phyloP scores from a whole-genome alignment of 2,329 filamentous ascomycete genomes.

The Colletotrichum karsti region DNA sequence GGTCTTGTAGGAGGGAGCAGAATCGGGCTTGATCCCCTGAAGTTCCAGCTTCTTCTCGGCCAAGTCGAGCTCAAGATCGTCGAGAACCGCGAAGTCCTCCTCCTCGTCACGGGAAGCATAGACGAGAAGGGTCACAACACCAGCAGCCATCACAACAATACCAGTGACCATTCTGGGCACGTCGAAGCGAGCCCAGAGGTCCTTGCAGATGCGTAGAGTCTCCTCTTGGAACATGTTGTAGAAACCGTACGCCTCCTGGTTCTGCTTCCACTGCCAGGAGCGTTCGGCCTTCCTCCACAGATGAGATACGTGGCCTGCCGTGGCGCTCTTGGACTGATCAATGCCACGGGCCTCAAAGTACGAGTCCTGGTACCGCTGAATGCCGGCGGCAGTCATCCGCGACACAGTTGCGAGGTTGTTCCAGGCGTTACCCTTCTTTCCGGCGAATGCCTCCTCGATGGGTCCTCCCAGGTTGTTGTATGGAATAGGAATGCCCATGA shows the following conservation, averaged over 20 bases:
- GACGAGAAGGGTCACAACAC: conserved; percentile 74
- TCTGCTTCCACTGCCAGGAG: conserved; percentile 47
- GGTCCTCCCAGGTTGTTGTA: conserved; percentile 95
- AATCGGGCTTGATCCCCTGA: conserved; percentile 42
- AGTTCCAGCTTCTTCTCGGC: conserved; percentile 67
- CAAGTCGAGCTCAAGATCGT: conserved; percentile 66
- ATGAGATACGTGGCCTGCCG: conserved; percentile 40
- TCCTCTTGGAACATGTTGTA: conserved; percentile 80
- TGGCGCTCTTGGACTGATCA: conserved; percentile 64
- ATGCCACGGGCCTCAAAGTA: conserved; percentile 80
- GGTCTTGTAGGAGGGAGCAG: conserved; percentile 41
- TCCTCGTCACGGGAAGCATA: conserved; percentile 72
- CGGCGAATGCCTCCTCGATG: conserved; percentile 92
- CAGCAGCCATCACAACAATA: conserved; percentile 73
- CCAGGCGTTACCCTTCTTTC: conserved; percentile 74
- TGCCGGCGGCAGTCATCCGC: conserved; percentile 82
- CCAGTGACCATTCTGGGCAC: conserved; percentile 85
- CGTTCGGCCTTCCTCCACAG: conserved; percentile 59
- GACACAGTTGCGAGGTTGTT: conserved; percentile 80
- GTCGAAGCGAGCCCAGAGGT: conserved; percentile 92
- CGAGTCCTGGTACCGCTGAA: conserved; percentile 86
- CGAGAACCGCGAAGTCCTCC: conserved; percentile 61
- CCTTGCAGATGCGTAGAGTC: conserved; percentile 82
- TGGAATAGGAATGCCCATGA: conserved; percentile 91
- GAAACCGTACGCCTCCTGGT: conserved; percentile 58